A percentile compares a stretch with the other conserved stretches of the same genome.
phyloP scores from a whole-genome alignment of 129 eudicot genomes.

The Helichrysum umbraculigerum region DNA sequence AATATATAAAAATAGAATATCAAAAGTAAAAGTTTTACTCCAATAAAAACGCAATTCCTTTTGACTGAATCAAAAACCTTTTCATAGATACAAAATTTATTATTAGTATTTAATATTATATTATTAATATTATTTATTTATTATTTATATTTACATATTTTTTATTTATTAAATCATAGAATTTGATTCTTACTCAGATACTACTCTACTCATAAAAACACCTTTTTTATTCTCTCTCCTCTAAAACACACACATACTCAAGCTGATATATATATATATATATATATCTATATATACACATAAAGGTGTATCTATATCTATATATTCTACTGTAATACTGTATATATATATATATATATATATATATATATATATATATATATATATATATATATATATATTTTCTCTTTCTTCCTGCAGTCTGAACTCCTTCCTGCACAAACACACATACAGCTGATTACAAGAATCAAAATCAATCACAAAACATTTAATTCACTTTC shows the following conservation, averaged over 20 bases:
- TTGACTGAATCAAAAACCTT: no score
- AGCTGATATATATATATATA: not conserved
- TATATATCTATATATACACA: not conserved
- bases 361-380: not conserved
- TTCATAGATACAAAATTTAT: no score
- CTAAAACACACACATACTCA: not conserved
- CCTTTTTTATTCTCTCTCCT: not conserved
- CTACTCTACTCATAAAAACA: conserved; percentile 23
- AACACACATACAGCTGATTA: conserved; percentile 29
- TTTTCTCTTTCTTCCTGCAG: conserved; percentile 23
- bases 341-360: not conserved
- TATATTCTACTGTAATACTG: no score
- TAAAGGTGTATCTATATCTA: conserved; percentile 6
- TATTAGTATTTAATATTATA: no score
- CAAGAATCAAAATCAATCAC: conserved; percentile 21
- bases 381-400: not conserved
- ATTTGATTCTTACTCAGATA: conserved; percentile 38
- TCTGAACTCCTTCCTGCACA: conserved; percentile 21
- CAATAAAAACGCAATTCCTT: no score
- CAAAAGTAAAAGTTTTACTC: no score
- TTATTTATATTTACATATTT: not conserved
- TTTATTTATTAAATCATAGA: not conserved
- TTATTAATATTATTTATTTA: not conserved
- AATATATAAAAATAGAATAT: no score
- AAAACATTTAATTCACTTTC: conserved; percentile 14